Percentiles rank a stretch among this genome's conserved stretches.
These are phyloP conservation scores for Wickerhamiella sorbophila DNA, from an alignment of 805 yeast species.

Conservation along the genomic window DNA sequence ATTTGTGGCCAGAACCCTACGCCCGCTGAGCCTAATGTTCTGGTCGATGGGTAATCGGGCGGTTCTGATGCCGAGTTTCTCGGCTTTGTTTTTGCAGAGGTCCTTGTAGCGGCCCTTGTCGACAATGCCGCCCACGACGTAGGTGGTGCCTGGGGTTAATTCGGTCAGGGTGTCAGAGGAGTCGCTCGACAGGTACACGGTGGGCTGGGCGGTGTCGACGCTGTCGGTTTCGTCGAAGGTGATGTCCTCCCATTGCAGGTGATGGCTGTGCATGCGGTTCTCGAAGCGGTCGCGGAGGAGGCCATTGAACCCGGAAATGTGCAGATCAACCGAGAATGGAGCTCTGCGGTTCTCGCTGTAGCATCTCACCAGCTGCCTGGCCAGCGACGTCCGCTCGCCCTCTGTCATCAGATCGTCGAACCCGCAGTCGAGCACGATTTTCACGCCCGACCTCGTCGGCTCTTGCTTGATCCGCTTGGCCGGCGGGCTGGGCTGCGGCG, in stretches of 20 bases:
- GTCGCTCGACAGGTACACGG: conserved; percentile 73
- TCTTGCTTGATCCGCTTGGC: conserved; percentile 6
- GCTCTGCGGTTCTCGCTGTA: conserved; percentile 66
- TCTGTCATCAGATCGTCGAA: conserved; percentile 84
- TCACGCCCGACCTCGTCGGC: conserved; percentile 30
- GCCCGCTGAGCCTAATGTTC: conserved; percentile 65
- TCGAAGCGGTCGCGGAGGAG: conserved; percentile 57
- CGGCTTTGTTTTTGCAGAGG: conserved; percentile 71
- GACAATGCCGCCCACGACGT: conserved; percentile 89
- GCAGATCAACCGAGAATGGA: conserved; percentile 40
- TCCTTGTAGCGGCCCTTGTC: conserved; percentile 83
- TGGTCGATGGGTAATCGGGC: conserved; percentile 79
- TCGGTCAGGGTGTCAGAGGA: conserved; percentile 54
- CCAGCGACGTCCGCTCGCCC: conserved; percentile 51
- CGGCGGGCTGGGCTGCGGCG: conserved; percentile 10
- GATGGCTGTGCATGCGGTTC: conserved; percentile 37
- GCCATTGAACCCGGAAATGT: conserved; percentile 52
- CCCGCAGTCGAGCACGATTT: conserved; percentile 69
- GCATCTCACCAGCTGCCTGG: conserved; percentile 67
- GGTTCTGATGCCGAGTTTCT: conserved; percentile 50
- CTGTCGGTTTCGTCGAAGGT: conserved; percentile 32
- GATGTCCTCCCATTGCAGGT: conserved; percentile 55
- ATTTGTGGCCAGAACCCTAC: conserved; percentile 82
- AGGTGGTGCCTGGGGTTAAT: conserved; percentile 56
- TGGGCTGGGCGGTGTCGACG: conserved; percentile 21